A percentile compares a stretch with the other conserved stretches of the same genome.
These are phyloP conservation scores for Colletotrichum lini DNA, from an alignment of 2,329 filamentous ascomycete genomes.

Conservation along the genomic window DNA sequence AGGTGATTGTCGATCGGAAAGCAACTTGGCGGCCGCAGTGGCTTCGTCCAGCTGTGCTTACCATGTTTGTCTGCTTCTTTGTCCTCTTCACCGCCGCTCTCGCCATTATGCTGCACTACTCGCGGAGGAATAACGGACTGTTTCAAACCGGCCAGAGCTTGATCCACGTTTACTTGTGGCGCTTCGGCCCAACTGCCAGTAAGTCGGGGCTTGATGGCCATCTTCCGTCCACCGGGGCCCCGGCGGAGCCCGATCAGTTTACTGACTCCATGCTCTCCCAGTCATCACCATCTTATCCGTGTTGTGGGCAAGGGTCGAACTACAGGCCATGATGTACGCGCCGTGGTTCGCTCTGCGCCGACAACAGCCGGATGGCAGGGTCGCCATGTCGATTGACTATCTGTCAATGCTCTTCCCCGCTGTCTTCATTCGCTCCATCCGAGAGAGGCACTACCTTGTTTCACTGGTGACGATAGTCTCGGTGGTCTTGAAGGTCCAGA, in stretches of 20 bases:
- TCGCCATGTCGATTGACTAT: conserved; percentile 16
- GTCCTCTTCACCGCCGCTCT: background rate
- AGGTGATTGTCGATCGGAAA: background rate
- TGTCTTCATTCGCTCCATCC: conserved; percentile 4
- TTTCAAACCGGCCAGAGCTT: conserved; percentile 12
- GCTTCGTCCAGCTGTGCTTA: conserved; percentile 17
- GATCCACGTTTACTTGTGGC: conserved; percentile 23
- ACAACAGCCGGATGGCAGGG: background rate
- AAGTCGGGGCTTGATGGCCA: background rate
- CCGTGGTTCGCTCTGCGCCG: conserved; percentile 25
- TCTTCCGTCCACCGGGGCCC: no score
- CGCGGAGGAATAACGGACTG: conserved; percentile 2
- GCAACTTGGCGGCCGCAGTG: conserved; percentile 23
- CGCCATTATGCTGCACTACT: conserved; percentile 20
- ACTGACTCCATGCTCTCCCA: background rate
- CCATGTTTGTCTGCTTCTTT: conserved; percentile 18
- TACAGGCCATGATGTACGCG: conserved; percentile 28
- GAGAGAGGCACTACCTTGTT: conserved; percentile 15
- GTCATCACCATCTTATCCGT: conserved; percentile 11
- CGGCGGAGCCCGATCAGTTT: no score
- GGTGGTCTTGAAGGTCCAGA: conserved; percentile 2
- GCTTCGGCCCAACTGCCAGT: conserved; percentile 25
- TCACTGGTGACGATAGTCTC: background rate
- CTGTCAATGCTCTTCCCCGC: conserved; percentile 8
- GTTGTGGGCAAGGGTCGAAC: conserved; percentile 27